Conservation (phyloP, 164 flowering plant genomes). For the grape (Vitis vinifera) region ASM3070453v1 NC_081820.1:17966001-17966500, state of each 20-base stretch:
- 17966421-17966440: neutral
- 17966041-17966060: too few species aligned
- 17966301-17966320: neutral
- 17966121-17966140: too few species aligned
- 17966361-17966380: neutral
- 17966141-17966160: too few species aligned
- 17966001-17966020: too few species aligned
- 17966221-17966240: neutral
- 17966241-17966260: neutral
- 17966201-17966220: too few species aligned
- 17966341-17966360: neutral
- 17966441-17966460: neutral
- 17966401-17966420: neutral
- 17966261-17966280: neutral
- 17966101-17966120: too few species aligned
- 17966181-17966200: too few species aligned
- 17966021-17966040: too few species aligned
- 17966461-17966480: constrained; percentile 2
- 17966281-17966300: neutral
- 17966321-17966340: neutral
- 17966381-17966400: neutral
- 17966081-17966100: too few species aligned
- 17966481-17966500: constrained; percentile 3
- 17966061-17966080: too few species aligned
- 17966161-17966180: too few species aligned